These are phyloP conservation scores for Plasmodium malariae DNA, from an alignment of 169 alveolate species.

Conservation along the genomic window DNA sequence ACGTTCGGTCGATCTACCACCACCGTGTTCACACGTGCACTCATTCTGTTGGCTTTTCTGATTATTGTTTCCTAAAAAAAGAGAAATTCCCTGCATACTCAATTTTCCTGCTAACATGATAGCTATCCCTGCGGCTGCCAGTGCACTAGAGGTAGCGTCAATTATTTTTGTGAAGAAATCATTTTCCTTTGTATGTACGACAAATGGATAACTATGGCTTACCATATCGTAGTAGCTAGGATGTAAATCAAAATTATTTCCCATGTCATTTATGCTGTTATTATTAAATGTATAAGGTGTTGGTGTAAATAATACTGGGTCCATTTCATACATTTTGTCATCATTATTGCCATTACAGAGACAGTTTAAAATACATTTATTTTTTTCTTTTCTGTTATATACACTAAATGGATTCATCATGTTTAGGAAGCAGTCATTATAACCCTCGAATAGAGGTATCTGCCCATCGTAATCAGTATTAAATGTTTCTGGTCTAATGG, in stretches of 20 bases:
- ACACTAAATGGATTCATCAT: conserved; percentile 59
- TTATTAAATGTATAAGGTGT: conserved; percentile 6
- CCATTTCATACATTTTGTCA: conserved; percentile 23
- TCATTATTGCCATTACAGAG: conserved; percentile 44
- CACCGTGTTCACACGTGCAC: too few species aligned
- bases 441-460: conserved; percentile 69
- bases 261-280: not conserved
- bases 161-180: conserved; percentile 28
- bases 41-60: too few species aligned
- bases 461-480: conserved; percentile 32
- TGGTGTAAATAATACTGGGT: conserved; percentile 1
- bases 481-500: conserved; percentile 3
- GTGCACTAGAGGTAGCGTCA: conserved; percentile 47
- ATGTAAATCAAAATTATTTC: conserved; percentile 2
- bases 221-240: conserved; percentile 1
- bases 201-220: conserved; percentile 29
- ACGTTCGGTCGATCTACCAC: too few species aligned
- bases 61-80: conserved; percentile 12
- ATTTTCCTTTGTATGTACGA: conserved; percentile 4
- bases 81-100: conserved; percentile 57
- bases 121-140: conserved; percentile 72
- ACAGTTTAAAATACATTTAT: conserved; percentile 42
- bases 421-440: conserved; percentile 32
- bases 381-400: not conserved
- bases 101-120: conserved; percentile 57